Base-by-base conservation (phyloP, 2,329 filamentous ascomycete species). In the Fusarium abutilonis region DNA sequence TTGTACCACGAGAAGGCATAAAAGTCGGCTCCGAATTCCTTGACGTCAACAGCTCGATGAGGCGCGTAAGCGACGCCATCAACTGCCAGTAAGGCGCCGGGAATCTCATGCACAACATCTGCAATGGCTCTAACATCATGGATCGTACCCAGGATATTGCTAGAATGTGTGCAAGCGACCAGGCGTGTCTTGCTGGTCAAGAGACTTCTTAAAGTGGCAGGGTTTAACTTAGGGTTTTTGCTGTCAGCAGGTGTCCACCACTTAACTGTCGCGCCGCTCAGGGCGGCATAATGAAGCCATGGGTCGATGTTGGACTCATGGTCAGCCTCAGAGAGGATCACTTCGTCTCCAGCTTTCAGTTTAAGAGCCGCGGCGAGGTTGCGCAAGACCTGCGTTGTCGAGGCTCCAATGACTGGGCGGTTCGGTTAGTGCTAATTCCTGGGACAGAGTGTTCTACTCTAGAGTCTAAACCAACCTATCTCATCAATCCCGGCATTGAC, bases 221-320 rank as follows among this genome's bases (percentile, higher is more conserved):
- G 34, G 4, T 48, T 23, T 21, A 48, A 10, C 7, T 31, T 39
- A 7, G 35, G 45, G 23, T 31, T 48, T 32, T 21, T 8, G 35
- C 15, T 6, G 7, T 48, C 23, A 15, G 34, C 29, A 9, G 35
- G 17, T 23, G 21, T 29, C 45, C 45, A 48, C 45, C 45, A 48
- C 26, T 48, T 48, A 2, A 48, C 9, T 15, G 45, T 39, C 2
- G 34, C 45, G 9, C 9, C 17, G 2, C 3, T 4, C 2, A 48
- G 34, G 11, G 35, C 34, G 5, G 45, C 45, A 15, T 23, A 48
- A 6, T 48, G 45, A 9, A 39, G 15, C 45, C 45, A 48, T 5
- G 45, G 45, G 15, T 48, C 45, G 39, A 48, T 48, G 3, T 48
- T 48, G 23, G 45, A 48, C 45, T 48, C 45, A n/a, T 48, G 45